These are phyloP conservation scores for Cystobasidium onofrii DNA, from an alignment of 768 basidiomycete species.

Conservation along the genomic window DNA sequence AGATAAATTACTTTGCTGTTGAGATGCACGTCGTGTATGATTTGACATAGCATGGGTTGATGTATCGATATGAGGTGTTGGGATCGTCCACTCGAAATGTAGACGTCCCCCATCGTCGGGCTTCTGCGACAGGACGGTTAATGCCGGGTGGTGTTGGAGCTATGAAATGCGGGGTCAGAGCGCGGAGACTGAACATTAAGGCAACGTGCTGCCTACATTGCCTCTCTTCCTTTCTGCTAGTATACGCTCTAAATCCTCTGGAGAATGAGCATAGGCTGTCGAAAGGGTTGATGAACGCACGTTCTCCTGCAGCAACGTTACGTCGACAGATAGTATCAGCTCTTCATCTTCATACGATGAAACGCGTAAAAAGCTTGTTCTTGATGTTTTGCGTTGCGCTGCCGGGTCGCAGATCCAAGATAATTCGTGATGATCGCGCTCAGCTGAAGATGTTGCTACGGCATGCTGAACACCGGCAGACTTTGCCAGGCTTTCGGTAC, in stretches of 20 bases:
- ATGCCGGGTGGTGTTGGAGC: conserved; percentile 15
- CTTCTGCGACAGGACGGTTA: neutral
- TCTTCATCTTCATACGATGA: neutral
- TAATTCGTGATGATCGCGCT: conserved; percentile 5
- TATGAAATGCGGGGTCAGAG: neutral
- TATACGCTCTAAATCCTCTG: neutral
- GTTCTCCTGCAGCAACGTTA: neutral
- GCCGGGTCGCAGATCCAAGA: conserved; percentile 13
- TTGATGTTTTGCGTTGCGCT: neutral
- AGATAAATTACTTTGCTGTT: neutral
- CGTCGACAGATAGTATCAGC: neutral
- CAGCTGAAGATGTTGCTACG: neutral
- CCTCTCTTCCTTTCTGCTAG: conserved; percentile 21
- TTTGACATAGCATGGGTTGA: neutral
- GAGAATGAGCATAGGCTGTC: neutral
- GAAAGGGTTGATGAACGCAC: neutral
- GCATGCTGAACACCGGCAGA: neutral
- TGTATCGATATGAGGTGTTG: neutral
- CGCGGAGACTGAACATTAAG: neutral
- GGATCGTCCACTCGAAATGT: neutral
- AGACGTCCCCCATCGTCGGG: neutral
- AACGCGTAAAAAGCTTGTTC: neutral
- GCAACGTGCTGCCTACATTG: conserved; percentile 3
- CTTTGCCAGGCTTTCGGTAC: neutral
- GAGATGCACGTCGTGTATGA: neutral